phyloP scores from a whole-genome alignment of 2,329 filamentous ascomycete genomes.

The Botryosphaeria agaves region DNA sequence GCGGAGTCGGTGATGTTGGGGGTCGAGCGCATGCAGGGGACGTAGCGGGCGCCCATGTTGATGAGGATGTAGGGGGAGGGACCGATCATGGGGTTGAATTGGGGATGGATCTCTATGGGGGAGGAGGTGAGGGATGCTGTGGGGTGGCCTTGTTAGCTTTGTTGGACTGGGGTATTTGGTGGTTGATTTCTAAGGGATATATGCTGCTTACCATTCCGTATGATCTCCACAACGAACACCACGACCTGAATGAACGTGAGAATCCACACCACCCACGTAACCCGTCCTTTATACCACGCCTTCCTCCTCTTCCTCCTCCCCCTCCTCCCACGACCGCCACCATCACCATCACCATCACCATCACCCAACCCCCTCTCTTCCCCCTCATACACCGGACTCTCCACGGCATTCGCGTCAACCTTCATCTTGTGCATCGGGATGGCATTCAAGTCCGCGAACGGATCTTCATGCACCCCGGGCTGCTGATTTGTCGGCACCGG shows the following conservation, averaged over 20 bases:
- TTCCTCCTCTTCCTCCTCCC: constrained; percentile 16
- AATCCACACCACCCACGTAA: constrained; percentile 69
- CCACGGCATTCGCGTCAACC: constrained; percentile 24
- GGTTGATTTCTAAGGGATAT: constrained; percentile 1
- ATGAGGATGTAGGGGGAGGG: constrained; percentile 81
- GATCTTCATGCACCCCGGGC: constrained; percentile 36
- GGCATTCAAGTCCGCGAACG: constrained; percentile 29
- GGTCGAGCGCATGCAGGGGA: constrained; percentile 86
- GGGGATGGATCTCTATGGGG: constrained; percentile 61
- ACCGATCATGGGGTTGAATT: constrained; percentile 94
- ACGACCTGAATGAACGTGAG: constrained; percentile 60
- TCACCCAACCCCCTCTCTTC: constrained; percentile 4
- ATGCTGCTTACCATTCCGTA: constrained; percentile 52
- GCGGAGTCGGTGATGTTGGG: constrained; percentile 40
- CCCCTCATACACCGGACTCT: constrained; percentile 18
- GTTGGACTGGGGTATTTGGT: constrained; percentile 1
- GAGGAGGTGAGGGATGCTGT: constrained; percentile 62
- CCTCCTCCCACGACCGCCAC: constrained; percentile 7
- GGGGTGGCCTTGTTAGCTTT: constrained; percentile 2
- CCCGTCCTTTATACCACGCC: constrained; percentile 38
- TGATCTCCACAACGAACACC: constrained; percentile 80
- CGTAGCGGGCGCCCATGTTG: constrained; percentile 89
- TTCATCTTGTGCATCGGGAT: constrained; percentile 25
- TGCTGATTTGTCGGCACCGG: constrained; percentile 17
- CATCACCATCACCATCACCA: constrained; percentile 4